Conservation (phyloP, 2,329 filamentous ascomycete genomes). For the Sporothrix variecibatus region DNA sequence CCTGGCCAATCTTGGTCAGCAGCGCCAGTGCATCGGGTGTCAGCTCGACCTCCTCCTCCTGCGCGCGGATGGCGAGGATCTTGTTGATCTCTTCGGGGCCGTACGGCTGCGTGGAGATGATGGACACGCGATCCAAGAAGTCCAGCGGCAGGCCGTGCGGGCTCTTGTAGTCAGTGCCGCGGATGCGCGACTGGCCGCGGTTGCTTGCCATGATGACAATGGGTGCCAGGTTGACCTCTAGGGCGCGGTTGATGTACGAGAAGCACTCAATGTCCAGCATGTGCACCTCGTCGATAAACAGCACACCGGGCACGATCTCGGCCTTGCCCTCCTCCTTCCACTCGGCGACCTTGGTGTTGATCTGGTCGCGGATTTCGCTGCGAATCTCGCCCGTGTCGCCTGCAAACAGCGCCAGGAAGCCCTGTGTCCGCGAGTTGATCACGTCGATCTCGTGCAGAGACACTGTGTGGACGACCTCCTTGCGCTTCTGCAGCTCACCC, state of each 20-base stretch:
- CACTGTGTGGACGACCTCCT: constrained; percentile 96
- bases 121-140: constrained; percentile 93
- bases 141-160: constrained; percentile 94
- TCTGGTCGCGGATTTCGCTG: constrained; percentile 96
- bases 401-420: constrained; percentile 94
- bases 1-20: constrained; percentile 91
- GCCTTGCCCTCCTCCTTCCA: constrained; percentile 99
- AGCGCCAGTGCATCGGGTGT: constrained; percentile 87
- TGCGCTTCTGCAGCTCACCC: constrained; percentile 94
- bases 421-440: constrained; percentile 98
- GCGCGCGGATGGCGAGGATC: constrained; percentile 87
- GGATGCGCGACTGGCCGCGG: constrained; percentile 84
- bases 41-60: constrained; percentile 94
- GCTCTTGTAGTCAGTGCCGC: constrained; percentile 89
- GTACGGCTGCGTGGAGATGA: constrained; percentile 91
- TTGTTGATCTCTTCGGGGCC: constrained; percentile 81
- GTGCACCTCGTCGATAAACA: constrained; percentile 99
- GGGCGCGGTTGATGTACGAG: constrained; percentile 94
- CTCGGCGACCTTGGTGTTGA: constrained; percentile 97
- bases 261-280: constrained; percentile 99
- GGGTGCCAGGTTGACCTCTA: constrained; percentile 91
- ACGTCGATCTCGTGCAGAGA: constrained; percentile 98
- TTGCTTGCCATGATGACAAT: constrained; percentile 99
- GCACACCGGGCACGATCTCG: constrained; percentile 92
- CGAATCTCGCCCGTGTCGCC: constrained; percentile 97